These are phyloP conservation scores for Dactylellina haptotyla DNA, from an alignment of 2,329 filamentous ascomycete genomes.

Conservation along the genomic window DNA sequence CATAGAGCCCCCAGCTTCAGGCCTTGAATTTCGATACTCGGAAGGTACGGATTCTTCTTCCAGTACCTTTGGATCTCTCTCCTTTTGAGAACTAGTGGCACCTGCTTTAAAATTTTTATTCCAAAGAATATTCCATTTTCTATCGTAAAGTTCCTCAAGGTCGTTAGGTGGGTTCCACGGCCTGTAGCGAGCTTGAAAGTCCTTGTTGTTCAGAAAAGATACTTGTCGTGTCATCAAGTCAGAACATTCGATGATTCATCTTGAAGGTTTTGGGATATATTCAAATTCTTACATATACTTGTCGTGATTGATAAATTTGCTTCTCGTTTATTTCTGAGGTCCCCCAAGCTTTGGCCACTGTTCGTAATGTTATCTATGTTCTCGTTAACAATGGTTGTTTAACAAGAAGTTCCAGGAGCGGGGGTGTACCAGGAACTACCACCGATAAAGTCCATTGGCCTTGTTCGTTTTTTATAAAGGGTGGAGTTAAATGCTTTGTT, in stretches of 20 bases:
- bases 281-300: slow-evolving; percentile 10
- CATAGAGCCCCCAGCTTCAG: too few species aligned
- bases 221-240: background rate
- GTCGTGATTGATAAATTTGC: slow-evolving; percentile 9
- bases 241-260: background rate
- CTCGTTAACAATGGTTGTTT: too few species aligned
- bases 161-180: slow-evolving; percentile 15
- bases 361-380: background rate
- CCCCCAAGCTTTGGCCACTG: background rate
- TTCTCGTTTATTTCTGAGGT: background rate
- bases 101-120: background rate
- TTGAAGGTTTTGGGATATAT: background rate
- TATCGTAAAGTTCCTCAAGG: background rate
- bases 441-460: slow-evolving; percentile 6
- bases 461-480: background rate
- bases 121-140: background rate
- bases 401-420: too few species aligned
- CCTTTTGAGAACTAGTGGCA: too few species aligned
- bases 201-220: slow-evolving; percentile 1
- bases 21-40: too few species aligned
- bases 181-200: slow-evolving; percentile 3
- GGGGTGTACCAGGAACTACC: background rate
- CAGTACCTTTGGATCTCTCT: background rate
- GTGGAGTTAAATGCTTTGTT: background rate
- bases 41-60: background rate